Evolutionary conservation across 176 grass and related monocot species (phyloP).

Genomic region (Tillandsia leiboldiana): DNA sequence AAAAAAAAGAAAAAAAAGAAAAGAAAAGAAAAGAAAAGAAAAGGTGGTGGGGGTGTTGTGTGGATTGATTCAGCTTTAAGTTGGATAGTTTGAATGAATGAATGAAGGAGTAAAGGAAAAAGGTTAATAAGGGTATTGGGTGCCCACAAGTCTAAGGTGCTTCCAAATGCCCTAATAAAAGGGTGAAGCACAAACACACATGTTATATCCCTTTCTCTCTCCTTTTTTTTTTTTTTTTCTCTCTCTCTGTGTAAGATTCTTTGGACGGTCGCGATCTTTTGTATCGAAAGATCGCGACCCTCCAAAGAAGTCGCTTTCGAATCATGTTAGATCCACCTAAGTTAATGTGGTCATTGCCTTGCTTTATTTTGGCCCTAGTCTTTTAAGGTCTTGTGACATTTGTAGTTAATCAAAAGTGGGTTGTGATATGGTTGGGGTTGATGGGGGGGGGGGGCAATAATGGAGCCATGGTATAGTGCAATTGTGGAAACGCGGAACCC

Average conservation of each 20-base stretch:
- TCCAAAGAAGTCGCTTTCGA: neutral
- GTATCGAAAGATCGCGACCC: neutral
- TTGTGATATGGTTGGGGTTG: neutral
- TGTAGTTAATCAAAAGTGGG: conserved; percentile 8
- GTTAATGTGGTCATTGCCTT: neutral
- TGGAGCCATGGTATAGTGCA: conserved; percentile 8
- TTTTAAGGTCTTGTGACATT: neutral
- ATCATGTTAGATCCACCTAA: neutral
- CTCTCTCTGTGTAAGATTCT: neutral
- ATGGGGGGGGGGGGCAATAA: conserved; percentile 29
- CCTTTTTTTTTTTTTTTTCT: neutral
- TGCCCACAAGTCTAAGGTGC: conserved; percentile 20
- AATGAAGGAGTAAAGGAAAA: conserved; percentile 8
- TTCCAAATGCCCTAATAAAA: conserved; percentile 8
- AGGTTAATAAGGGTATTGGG: neutral
- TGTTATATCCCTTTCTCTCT: neutral
- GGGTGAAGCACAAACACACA: conserved; percentile 17
- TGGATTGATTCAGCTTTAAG: conserved; percentile 14
- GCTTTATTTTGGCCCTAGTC: neutral
- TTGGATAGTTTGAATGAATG: neutral
- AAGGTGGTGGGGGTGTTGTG: neutral
- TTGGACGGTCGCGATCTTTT: neutral
- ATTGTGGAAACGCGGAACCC: conserved; percentile 1
- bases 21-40: neutral
- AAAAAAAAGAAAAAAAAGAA: neutral